Evolutionary conservation across 2,329 filamentous ascomycete genomes (phyloP), one percentile per base, ranked within the genome.

Genomic region (Torrubiellomyces zombiae): DNA sequence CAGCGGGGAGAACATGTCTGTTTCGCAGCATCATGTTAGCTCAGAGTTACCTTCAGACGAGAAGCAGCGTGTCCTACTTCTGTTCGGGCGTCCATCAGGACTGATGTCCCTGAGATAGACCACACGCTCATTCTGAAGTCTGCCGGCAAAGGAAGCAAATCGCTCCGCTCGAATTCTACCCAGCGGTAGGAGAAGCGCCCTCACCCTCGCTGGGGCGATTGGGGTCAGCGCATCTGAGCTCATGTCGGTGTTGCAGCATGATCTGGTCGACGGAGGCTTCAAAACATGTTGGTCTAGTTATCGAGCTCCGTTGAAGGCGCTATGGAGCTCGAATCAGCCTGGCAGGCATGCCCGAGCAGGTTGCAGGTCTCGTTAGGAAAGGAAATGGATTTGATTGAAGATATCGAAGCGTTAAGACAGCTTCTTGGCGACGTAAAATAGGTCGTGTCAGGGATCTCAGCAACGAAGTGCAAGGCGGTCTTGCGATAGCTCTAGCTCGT

Each of bases 1-100:
- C 41, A 89, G 58, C 20, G 86, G 86, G 30, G 82, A 92, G 53
- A 95, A 94, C 74, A 89, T 85, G 51, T 82, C 83, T 93, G 48
- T 32, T 27, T 21, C 26, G 17, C 12, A 26, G 17, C 26, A 23
- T 21, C 14, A 13, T 18, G 31, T 46, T 32, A 46, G 35, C 28
- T 19, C 15, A 18, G 14, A 19, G 11, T 34, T 28, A 11, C 26
- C 29, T 24, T 25, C 22, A n/a, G n/a, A n/a, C n/a, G n/a, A n/a
- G n/a, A n/a, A n/a, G n/a, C n/a, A n/a, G n/a, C n/a, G n/a, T n/a
- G n/a, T 26, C 45, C 39, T 74, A 86, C 82, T 92, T 61, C 79
- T 74, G 50, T 91, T 79, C 28, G 82, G 78, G 38, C 80, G 70
- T 47, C 69, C 63, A 66, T 93, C 81, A 43, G 82, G 73, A 48